Conservation (phyloP, 78 protist genomes). For the Emiliania huxleyi region DNA sequence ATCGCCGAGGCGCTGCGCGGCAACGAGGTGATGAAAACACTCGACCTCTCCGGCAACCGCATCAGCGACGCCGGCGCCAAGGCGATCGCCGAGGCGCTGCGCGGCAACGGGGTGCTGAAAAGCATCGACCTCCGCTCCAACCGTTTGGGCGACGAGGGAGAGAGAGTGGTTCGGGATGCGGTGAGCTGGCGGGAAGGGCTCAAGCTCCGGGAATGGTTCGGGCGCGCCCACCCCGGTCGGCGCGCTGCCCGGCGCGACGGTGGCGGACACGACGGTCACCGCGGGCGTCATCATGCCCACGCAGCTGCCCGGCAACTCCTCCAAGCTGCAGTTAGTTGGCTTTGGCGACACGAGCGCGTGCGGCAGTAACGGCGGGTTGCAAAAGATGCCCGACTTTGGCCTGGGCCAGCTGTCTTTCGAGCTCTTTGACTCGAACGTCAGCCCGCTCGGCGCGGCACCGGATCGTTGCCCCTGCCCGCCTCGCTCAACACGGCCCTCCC, state of each 20-base stretch:
- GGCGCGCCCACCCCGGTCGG: neutral
- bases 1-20: too few species aligned
- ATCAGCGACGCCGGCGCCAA: too few species aligned
- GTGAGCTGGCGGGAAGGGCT: too few species aligned
- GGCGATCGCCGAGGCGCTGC: too few species aligned
- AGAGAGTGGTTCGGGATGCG: too few species aligned
- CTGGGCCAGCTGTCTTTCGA: neutral
- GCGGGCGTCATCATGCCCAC: neutral
- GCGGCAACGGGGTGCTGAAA: too few species aligned
- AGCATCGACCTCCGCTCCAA: too few species aligned
- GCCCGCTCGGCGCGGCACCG: neutral
- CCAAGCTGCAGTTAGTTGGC: neutral
- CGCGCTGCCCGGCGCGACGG: too few species aligned
- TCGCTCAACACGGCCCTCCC: neutral
- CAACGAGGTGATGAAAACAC: too few species aligned
- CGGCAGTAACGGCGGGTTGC: neutral
- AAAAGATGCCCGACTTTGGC: neutral
- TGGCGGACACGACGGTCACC: neutral
- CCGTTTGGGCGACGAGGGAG: too few species aligned
- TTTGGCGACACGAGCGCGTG: neutral
- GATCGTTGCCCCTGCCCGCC: neutral
- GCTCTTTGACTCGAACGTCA: neutral
- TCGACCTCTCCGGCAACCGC: too few species aligned
- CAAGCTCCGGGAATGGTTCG: too few species aligned
- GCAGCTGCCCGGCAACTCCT: neutral